Conservation (phyloP, 306 rosid genomes). For the Sophora flavescens region DNA sequence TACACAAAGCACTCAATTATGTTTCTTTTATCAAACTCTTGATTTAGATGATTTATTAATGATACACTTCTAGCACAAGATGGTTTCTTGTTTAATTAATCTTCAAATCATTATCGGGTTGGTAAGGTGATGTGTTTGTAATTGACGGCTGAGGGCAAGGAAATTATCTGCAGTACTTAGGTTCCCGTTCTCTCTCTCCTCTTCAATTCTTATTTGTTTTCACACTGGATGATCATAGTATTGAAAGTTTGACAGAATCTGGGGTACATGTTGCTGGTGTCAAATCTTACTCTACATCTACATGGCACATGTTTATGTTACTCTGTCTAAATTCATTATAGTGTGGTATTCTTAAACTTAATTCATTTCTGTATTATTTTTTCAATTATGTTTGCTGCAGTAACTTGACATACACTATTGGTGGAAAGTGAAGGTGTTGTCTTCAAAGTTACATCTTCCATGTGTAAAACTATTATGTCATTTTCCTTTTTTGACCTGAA, state of each 20-base stretch:
- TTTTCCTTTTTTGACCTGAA: conserved; percentile 17
- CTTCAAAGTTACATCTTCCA: conserved; percentile 1
- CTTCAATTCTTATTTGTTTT: background rate
- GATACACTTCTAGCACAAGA: background rate
- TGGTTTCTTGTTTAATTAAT: conserved; percentile 14
- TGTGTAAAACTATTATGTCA: background rate
- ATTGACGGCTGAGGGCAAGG: background rate
- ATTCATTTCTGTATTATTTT: background rate
- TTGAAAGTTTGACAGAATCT: background rate
- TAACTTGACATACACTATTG: background rate
- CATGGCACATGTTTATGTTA: background rate
- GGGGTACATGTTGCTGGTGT: background rate
- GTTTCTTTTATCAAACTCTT: background rate
- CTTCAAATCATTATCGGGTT: background rate
- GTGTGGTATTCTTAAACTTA: background rate
- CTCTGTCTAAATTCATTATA: background rate
- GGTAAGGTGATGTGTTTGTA: background rate
- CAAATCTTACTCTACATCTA: background rate
- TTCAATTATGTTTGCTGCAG: conserved; percentile 7
- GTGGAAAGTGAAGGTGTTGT: conserved; percentile 5
- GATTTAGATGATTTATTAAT: conserved; percentile 3
- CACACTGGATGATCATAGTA: background rate
- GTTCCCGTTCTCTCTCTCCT: background rate
- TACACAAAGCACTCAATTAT: background rate
- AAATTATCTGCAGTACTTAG: background rate